Base-by-base conservation (phyloP, 345 rosid genomes). In the Arabis hirsuta region DNA sequence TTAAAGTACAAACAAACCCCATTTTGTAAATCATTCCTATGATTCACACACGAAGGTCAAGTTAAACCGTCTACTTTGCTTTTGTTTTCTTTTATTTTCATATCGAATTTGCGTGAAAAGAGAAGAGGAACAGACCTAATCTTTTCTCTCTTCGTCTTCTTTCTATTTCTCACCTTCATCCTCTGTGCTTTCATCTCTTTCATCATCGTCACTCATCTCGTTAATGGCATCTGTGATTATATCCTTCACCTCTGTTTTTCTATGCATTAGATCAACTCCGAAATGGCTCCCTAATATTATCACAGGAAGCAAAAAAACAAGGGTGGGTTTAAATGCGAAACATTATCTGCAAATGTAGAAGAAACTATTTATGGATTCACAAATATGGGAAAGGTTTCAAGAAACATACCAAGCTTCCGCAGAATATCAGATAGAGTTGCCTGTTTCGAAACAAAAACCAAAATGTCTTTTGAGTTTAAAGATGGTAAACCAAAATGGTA, bases 341-440 rank as follows among this genome's bases (percentile, higher is more conserved):
- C 12, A 4, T 46, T 71, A 9, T 42, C 29, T 6, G 68, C n/a
- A 52, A 43, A 53, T 31, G 12, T 60, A 4, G 47, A 53, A 47
- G 22, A 31, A 20, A 55, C 13, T 66, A 27, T 55, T 27, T 69
- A 36, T 29, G 31, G 14, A 34, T 16, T 22, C 55, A 60, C 9
- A 11, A 14, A 59, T n/a, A 12, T 16, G 11, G 55, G 46, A 36
- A 47, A 55, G 50, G 8, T 26, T 55, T 62, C 9, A 20, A 20
- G 54, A 43, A 12, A 24, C 81, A 31, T 86, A 95, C 99, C 96
- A 69, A 95, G 90, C 72, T 81, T 82, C 64, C 82, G 81, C 71
- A 95, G 89, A 77, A 95, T 91, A 87, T 91, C 99, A 0, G 97
- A 90, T 47, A 95, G 71, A 38, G 99, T 91, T 70, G 97, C 97